Conservation (phyloP, 2,329 filamentous ascomycete species). For the Alternaria ventricosa region DNA sequence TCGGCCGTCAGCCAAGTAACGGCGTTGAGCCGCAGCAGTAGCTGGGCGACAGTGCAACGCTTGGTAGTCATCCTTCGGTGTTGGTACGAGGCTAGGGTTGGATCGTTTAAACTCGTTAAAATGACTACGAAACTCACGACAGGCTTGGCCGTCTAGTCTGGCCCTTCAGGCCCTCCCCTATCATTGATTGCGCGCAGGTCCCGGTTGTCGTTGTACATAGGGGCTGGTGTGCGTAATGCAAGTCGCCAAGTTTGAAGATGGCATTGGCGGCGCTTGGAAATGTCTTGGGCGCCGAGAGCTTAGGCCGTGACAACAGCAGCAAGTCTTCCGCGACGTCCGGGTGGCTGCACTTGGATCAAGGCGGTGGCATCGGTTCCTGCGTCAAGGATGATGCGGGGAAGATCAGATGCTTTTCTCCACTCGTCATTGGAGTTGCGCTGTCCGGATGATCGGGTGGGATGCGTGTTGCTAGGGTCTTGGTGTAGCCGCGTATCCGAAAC, state of each 20-base stretch:
- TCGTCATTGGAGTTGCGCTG: background rate
- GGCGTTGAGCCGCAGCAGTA: conserved; percentile 23
- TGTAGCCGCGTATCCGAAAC: background rate
- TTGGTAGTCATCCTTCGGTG: conserved; percentile 16
- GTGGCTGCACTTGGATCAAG: background rate
- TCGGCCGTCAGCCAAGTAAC: conserved; percentile 22
- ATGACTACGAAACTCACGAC: background rate
- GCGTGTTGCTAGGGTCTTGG: background rate
- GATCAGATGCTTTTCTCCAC: background rate
- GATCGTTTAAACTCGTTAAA: conserved; percentile 5
- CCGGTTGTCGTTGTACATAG: conserved; percentile 2
- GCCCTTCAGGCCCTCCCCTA: conserved; percentile 12
- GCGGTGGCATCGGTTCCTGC: background rate
- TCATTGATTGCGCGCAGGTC: conserved; percentile 5
- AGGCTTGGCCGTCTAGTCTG: background rate
- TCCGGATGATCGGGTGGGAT: background rate
- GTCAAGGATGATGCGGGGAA: conserved; percentile 1
- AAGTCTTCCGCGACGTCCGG: conserved; percentile 7
- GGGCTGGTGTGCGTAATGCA: conserved; percentile 16
- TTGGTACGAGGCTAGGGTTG: conserved; percentile 7
- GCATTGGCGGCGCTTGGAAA: conserved; percentile 19
- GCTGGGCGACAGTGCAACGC: conserved; percentile 26
- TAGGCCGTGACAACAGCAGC: background rate
- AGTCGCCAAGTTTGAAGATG: conserved; percentile 17
- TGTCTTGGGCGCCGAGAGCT: conserved; percentile 5